Conservation (phyloP, 2,329 filamentous ascomycete species). For the Scytalidium lignicola region DNA sequence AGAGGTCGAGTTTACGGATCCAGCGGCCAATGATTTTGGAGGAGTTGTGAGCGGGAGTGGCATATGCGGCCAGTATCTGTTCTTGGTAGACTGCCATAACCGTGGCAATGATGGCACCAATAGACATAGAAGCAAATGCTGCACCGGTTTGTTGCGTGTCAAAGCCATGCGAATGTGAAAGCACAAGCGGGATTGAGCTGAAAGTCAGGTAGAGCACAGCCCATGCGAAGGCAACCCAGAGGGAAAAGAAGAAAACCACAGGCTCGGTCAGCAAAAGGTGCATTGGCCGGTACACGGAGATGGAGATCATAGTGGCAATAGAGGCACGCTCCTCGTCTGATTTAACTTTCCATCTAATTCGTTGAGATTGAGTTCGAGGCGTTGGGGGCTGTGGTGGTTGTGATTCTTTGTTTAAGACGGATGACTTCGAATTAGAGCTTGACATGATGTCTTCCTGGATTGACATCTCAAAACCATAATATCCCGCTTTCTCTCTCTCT, state of each 20-base stretch:
- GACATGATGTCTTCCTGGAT: slow-evolving; percentile 1
- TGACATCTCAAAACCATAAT: slow-evolving; percentile 46
- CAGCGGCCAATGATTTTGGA: slow-evolving; percentile 5
- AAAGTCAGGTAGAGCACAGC: slow-evolving; percentile 84
- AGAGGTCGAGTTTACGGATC: slow-evolving; percentile 25
- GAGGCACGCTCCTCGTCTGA: slow-evolving; percentile 71
- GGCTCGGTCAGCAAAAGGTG: slow-evolving; percentile 70
- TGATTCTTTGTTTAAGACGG: background rate
- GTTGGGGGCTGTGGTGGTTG: slow-evolving; percentile 1
- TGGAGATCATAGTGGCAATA: slow-evolving; percentile 62
- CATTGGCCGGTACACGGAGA: slow-evolving; percentile 75
- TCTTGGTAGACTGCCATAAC: slow-evolving; percentile 69
- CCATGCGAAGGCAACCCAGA: slow-evolving; percentile 91
- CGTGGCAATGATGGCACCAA: slow-evolving; percentile 62
- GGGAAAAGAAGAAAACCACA: slow-evolving; percentile 78
- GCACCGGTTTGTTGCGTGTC: slow-evolving; percentile 61
- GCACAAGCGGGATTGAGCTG: slow-evolving; percentile 73
- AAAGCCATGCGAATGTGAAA: slow-evolving; percentile 63
- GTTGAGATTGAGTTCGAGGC: slow-evolving; percentile 32
- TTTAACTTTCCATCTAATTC: slow-evolving; percentile 75
- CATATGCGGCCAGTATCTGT: slow-evolving; percentile 48
- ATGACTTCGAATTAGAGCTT: slow-evolving; percentile 5
- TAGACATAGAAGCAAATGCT: slow-evolving; percentile 68
- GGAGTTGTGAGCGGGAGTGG: slow-evolving; percentile 14
- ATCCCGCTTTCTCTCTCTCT: slow-evolving; percentile 52